Percentiles rank a stretch among this genome's conserved stretches.
Evolutionary conservation across 2,329 filamentous ascomycete genomes (phyloP).

Genomic region (Diaporthe longicolla): DNA sequence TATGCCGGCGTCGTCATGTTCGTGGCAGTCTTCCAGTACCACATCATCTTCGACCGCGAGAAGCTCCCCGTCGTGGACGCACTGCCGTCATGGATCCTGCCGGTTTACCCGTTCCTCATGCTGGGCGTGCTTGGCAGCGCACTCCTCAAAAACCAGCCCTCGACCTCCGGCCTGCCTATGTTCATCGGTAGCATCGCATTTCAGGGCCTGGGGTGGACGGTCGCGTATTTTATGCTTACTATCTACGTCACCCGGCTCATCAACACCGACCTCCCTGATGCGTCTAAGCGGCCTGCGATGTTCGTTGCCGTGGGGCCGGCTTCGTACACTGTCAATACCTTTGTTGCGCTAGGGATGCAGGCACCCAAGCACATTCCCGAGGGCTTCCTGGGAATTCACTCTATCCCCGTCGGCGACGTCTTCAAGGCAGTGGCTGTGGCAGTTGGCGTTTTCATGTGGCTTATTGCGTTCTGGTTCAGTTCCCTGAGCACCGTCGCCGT

Average conservation of each 20-base stretch:
- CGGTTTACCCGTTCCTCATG: slow-evolving; percentile 68
- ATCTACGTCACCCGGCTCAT: slow-evolving; percentile 66
- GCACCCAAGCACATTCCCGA: slow-evolving; percentile 44
- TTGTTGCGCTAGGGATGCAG: slow-evolving; percentile 61
- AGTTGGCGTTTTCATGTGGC: slow-evolving; percentile 65
- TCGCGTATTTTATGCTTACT: slow-evolving; percentile 67
- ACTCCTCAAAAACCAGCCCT: slow-evolving; percentile 62
- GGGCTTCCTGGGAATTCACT: slow-evolving; percentile 47
- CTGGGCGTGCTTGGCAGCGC: slow-evolving; percentile 65
- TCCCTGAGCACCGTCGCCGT: slow-evolving; percentile 56
- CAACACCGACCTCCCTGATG: slow-evolving; percentile 62
- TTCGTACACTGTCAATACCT: slow-evolving; percentile 59
- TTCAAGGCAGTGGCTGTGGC: slow-evolving; percentile 61
- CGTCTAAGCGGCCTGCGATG: slow-evolving; percentile 65
- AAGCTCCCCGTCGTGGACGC: slow-evolving; percentile 63
- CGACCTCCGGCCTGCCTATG: slow-evolving; percentile 62
- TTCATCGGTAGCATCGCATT: slow-evolving; percentile 64
- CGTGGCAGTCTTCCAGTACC: slow-evolving; percentile 50
- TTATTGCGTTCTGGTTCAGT: slow-evolving; percentile 68
- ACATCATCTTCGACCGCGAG: slow-evolving; percentile 51
- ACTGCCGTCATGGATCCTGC: slow-evolving; percentile 69
- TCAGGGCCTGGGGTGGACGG: slow-evolving; percentile 66
- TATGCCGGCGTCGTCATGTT: slow-evolving; percentile 58
- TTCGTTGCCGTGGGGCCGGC: slow-evolving; percentile 69
- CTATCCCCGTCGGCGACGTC: slow-evolving; percentile 50